These are phyloP conservation scores for Blastomyces parvus DNA, from an alignment of 2,329 filamentous ascomycete genomes.

Conservation along the genomic window DNA sequence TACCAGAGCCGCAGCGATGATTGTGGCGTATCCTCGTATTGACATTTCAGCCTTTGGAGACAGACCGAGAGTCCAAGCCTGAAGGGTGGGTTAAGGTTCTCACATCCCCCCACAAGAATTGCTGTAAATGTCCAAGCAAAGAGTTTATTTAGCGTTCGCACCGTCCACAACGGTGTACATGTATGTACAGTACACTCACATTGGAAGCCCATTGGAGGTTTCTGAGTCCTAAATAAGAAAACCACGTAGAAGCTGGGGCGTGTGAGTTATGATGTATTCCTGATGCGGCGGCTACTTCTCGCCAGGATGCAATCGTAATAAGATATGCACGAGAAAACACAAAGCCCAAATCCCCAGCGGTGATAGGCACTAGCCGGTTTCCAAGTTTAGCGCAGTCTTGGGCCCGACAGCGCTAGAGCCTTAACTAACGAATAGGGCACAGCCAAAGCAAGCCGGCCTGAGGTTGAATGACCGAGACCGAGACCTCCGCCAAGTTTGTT, in stretches of 20 bases:
- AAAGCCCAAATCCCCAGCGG: neutral
- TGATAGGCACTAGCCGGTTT: neutral
- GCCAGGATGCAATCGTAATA: no score
- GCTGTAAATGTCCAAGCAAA: neutral
- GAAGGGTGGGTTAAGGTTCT: neutral
- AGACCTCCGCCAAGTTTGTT: neutral
- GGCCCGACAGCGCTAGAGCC: neutral
- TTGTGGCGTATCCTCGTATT: conserved; percentile 7
- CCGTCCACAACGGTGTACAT: neutral
- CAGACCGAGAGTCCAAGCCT: neutral
- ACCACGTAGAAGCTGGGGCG: neutral
- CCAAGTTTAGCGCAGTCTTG: neutral
- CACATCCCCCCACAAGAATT: neutral
- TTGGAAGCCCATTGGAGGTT: neutral
- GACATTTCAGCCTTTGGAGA: neutral
- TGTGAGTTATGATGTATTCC: neutral
- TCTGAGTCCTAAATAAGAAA: neutral
- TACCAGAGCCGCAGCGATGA: neutral
- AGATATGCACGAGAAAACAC: no score
- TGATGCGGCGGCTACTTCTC: no score
- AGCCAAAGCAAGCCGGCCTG: no score
- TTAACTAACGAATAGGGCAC: neutral
- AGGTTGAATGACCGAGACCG: neutral
- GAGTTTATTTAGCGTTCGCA: neutral
- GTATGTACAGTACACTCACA: no score